Conservation (phyloP, 345 rosid genomes). For the Ceriops zippeliana region DNA sequence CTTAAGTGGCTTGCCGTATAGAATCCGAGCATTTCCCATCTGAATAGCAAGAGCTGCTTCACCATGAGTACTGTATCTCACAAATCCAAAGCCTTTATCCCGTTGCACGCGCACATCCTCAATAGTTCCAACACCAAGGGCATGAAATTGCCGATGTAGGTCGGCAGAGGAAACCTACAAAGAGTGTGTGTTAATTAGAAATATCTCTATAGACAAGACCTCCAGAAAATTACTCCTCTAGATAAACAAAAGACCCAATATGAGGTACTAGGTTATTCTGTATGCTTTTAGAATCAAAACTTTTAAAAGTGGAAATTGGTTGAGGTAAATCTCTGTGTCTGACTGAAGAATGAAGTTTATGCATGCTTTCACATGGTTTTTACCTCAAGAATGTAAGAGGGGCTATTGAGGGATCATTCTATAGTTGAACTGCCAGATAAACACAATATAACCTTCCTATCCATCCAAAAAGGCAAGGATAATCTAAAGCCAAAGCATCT, state of each 20-base stretch:
- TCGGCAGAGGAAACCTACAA: constrained; percentile 36
- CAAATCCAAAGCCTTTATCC: constrained; percentile 96
- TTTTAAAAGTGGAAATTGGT: too few relatives aligned
- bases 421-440: too few relatives aligned
- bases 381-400: too few relatives aligned
- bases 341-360: too few relatives aligned
- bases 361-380: too few relatives aligned
- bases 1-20: constrained; percentile 84
- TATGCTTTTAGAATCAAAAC: too few relatives aligned
- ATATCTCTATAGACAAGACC: background rate
- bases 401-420: too few relatives aligned
- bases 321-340: too few relatives aligned
- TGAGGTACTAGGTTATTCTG: background rate
- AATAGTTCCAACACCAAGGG: constrained; percentile 81
- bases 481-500: too few relatives aligned
- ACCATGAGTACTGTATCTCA: constrained; percentile 79
- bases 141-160: constrained; percentile 84
- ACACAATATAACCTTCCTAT: too few relatives aligned
- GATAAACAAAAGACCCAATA: background rate
- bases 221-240: background rate
- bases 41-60: constrained; percentile 92
- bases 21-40: constrained; percentile 68
- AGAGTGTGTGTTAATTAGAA: background rate
- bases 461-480: too few relatives aligned
- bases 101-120: constrained; percentile 94